phyloP scores from a whole-genome alignment of 2,329 filamentous ascomycete species.

The Hysterium pulicare region DNA sequence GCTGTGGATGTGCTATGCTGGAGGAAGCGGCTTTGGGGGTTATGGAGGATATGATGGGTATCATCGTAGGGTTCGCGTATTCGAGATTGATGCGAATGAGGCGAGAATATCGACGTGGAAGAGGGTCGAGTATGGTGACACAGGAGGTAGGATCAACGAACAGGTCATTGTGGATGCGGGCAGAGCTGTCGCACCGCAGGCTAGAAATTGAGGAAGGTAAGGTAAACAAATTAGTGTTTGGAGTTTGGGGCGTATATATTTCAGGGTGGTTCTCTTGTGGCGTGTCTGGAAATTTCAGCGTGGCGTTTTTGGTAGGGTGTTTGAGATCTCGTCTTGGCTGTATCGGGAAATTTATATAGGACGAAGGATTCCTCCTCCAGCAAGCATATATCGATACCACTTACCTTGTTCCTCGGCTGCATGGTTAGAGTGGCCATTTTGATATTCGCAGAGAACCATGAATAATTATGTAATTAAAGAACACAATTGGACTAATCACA shows the following conservation, averaged over 20 bases:
- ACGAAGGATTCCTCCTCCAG: too few species aligned
- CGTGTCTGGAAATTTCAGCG: too few species aligned
- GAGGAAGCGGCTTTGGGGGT: conserved; percentile 86
- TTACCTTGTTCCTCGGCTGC: too few species aligned
- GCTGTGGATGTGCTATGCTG: conserved; percentile 98
- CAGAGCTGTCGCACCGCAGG: conserved; percentile 40
- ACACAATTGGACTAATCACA: too few species aligned
- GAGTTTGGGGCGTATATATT: background rate
- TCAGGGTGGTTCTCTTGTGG: background rate
- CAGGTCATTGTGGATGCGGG: conserved; percentile 61
- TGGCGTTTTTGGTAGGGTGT: background rate
- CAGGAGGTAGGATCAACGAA: conserved; percentile 53
- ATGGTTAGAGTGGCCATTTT: too few species aligned
- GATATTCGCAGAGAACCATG: too few species aligned
- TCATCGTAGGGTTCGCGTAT: conserved; percentile 78
- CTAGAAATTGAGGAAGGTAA: background rate
- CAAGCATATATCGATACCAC: too few species aligned
- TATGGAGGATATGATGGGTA: conserved; percentile 90
- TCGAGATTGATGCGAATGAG: conserved; percentile 89
- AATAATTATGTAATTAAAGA: too few species aligned
- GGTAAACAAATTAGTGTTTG: background rate
- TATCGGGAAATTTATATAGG: too few species aligned
- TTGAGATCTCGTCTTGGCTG: too few species aligned
- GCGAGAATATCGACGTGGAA: conserved; percentile 91
- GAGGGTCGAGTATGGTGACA: conserved; percentile 67